Conservation (phyloP, 2,329 filamentous ascomycete genomes). For the Ilyonectria mors-panacis region DNA sequence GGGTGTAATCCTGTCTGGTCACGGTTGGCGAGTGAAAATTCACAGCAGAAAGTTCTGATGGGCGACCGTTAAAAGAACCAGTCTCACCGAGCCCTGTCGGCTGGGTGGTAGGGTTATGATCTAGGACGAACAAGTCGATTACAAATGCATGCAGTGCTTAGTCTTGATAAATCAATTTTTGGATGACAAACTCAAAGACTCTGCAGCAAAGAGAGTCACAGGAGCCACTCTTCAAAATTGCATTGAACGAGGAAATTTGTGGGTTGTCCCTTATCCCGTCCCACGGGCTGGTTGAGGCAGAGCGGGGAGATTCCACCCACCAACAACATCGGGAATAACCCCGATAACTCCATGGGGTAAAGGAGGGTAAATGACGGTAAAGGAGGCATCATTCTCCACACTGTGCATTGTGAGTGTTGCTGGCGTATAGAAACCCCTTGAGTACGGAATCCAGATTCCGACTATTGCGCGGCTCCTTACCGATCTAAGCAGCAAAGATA, state of each 20-base stretch:
- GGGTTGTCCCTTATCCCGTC: constrained; percentile 12
- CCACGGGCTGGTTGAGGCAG: not conserved
- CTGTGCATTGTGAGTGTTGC: not conserved
- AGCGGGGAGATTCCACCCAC: constrained; percentile 9
- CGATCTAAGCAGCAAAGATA: constrained; percentile 7
- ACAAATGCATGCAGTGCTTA: constrained; percentile 14
- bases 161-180: constrained; percentile 6
- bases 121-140: constrained; percentile 9
- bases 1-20: not conserved
- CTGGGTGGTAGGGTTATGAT: not conserved
- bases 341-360: constrained; percentile 15
- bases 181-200: constrained; percentile 10
- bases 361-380: not conserved
- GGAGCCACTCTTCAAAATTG: constrained; percentile 12
- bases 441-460: constrained; percentile 20
- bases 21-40: not conserved
- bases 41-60: not conserved
- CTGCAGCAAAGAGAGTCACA: constrained; percentile 11
- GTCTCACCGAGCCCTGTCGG: not conserved
- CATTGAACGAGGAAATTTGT: constrained; percentile 9
- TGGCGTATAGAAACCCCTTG: constrained; percentile 5
- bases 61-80: not conserved
- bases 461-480: not conserved
- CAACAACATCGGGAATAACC: constrained; percentile 7
- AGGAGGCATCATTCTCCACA: not conserved